A percentile compares a stretch with the other conserved stretches of the same genome.
phyloP scores from a whole-genome alignment of 768 basidiomycete genomes.

The Piloderma croceum region DNA sequence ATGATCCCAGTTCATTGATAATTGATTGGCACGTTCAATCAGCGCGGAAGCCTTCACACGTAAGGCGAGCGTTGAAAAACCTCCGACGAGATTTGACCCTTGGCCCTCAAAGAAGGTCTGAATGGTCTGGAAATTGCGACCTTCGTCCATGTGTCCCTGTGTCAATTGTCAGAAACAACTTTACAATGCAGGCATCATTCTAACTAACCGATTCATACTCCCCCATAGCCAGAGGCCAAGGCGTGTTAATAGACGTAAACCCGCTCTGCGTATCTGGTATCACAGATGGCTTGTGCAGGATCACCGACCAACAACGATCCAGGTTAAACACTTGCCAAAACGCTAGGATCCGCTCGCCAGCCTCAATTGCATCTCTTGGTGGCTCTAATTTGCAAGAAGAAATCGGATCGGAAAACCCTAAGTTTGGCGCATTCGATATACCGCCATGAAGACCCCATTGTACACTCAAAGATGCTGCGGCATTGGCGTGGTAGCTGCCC shows the following conservation, averaged over 20 bases:
- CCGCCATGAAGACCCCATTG: conserved; percentile 65
- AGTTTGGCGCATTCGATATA: conserved; percentile 25
- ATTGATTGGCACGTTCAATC: conserved; percentile 58
- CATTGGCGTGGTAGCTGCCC: conserved; percentile 70
- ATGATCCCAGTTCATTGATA: conserved; percentile 56
- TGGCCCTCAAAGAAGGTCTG: conserved; percentile 59
- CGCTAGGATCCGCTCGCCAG: conserved; percentile 65
- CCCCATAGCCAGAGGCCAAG: conserved; percentile 71
- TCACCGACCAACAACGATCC: conserved; percentile 77
- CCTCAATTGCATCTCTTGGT: conserved; percentile 51
- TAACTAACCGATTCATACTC: conserved; percentile 60
- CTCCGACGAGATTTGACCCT: conserved; percentile 40
- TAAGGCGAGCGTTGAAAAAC: conserved; percentile 59
- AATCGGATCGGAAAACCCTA: conserved; percentile 24
- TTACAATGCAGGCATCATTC: too few relatives aligned
- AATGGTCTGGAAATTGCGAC: conserved; percentile 52
- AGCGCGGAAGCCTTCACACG: conserved; percentile 75
- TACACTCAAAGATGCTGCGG: conserved; percentile 66
- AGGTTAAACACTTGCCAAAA: conserved; percentile 84
- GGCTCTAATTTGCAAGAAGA: conserved; percentile 47
- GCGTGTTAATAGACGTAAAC: conserved; percentile 57
- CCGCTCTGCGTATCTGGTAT: conserved; percentile 60
- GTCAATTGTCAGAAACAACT: background rate
- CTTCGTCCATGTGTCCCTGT: conserved; percentile 54
- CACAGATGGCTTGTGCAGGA: conserved; percentile 59